These are phyloP conservation scores for Melastoma malabathricum DNA, from an alignment of 345 rosid species.

Conservation along the genomic window DNA sequence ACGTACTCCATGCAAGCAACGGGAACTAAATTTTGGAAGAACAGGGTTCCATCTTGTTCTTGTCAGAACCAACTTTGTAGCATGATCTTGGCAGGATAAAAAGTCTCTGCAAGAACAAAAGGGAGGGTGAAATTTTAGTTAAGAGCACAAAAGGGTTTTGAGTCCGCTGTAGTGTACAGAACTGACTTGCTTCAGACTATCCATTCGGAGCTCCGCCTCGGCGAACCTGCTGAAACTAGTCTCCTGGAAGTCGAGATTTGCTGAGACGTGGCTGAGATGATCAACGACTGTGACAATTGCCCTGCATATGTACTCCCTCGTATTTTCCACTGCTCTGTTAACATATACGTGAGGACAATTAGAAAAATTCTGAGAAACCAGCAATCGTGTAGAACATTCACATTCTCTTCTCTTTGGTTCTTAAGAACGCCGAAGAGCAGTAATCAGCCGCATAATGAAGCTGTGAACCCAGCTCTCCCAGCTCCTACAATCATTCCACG, in stretches of 20 bases:
- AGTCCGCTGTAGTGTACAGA: background rate
- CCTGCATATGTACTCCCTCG: conserved; percentile 48
- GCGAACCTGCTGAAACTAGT: conserved; percentile 19
- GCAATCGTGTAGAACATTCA: conserved; percentile 10
- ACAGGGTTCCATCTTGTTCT: conserved; percentile 26
- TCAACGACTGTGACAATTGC: conserved; percentile 55
- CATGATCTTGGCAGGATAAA: conserved; percentile 26
- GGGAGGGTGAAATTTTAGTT: background rate
- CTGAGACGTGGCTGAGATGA: conserved; percentile 51
- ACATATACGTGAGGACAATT: background rate
- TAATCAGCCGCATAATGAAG: conserved; percentile 56
- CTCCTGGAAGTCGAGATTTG: conserved; percentile 28
- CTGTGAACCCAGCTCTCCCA: conserved; percentile 49
- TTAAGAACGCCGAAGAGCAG: conserved; percentile 38
- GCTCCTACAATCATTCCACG: conserved; percentile 27
- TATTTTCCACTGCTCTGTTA: conserved; percentile 44
- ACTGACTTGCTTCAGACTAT: conserved; percentile 45
- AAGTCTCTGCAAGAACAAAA: conserved; percentile 26
- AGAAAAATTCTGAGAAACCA: background rate
- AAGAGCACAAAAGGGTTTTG: background rate
- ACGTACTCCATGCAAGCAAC: conserved; percentile 17
- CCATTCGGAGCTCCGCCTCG: conserved; percentile 38
- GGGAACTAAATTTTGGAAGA: conserved; percentile 28
- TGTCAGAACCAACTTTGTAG: conserved; percentile 29
- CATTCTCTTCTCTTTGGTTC: conserved; percentile 30